Base-by-base conservation (phyloP, 768 basidiomycete species). In the Naematelia aurantialba region DNA sequence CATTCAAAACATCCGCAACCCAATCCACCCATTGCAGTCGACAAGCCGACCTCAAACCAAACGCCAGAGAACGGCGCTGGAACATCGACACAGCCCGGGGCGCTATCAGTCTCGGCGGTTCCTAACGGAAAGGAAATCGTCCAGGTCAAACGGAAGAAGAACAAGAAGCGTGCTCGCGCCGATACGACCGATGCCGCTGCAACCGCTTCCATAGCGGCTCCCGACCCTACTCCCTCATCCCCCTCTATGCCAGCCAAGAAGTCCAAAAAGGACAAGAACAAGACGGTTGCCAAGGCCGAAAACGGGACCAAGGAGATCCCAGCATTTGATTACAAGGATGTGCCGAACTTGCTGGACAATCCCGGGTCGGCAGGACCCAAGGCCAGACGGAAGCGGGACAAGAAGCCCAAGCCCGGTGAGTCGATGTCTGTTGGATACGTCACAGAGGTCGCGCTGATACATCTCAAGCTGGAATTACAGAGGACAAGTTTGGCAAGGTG, bases 261-360 rank as follows among this genome's bases (percentile, higher is more conserved):
- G 14, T 5, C 22, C 4, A 62, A 66, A 50, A 47, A 58, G 54
- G 45, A 60, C 31, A 67, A n/a, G n/a, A n/a, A n/a, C n/a, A n/a
- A n/a, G n/a, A n/a, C n/a, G n/a, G n/a, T n/a, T n/a, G n/a, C n/a
- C n/a, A n/a, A 52, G 24, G 24, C 39, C 10, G 54, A 54, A 51
- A 61, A 68, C 55, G 57, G 61, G 27, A 53, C 54, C 5, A 49
- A 56, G 60, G 68, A 70, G n/a, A 66, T 80, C 78, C 75, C 83
- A 76, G 76, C 83, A 39, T 91, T 89, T 68, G 87, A 89, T 77
- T 91, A 88, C 73, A 76, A 81, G 4, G 77, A 79, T 13, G 84
- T 82, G 22, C 83, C 87, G 3, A 90, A 91, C 72, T 81, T 89
- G 52, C 76, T 91, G 58, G 89, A 90, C 67, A 67, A 73, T 25